These are phyloP conservation scores for Triticum dicoccoides DNA, from an alignment of 176 grass and related monocot genomes.

Conservation along the genomic window DNA sequence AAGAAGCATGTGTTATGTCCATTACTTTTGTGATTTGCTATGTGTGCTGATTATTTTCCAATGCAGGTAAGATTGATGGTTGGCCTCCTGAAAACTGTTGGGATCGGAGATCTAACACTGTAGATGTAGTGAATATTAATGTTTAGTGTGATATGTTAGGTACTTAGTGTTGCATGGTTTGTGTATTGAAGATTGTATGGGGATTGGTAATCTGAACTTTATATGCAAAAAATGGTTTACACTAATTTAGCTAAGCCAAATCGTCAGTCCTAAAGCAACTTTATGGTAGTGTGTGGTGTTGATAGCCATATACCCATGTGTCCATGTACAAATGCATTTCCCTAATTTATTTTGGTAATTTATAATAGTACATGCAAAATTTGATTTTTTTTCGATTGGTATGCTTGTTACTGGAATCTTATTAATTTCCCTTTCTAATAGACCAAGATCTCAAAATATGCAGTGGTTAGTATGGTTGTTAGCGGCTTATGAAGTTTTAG, in stretches of 20 bases:
- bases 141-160: background rate
- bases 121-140: conserved; percentile 34
- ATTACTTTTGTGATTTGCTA: background rate
- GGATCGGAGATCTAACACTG: conserved; percentile 57
- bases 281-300: no score
- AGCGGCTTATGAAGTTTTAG: background rate
- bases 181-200: background rate
- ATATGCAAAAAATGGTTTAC: background rate
- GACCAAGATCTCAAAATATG: background rate
- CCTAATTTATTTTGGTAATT: background rate
- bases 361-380: background rate
- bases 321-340: no score
- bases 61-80: conserved; percentile 92
- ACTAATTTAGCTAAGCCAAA: background rate
- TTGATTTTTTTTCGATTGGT: background rate
- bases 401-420: background rate
- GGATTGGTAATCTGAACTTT: background rate
- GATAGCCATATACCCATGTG: no score
- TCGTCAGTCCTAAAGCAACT: background rate
- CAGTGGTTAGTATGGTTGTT: background rate
- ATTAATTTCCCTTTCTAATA: background rate
- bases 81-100: conserved; percentile 88
- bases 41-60: conserved; percentile 31
- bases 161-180: background rate
- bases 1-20: background rate